A percentile compares a stretch with the other conserved stretches of the same genome.
phyloP scores from a whole-genome alignment of 768 basidiomycete species.

The Tylopilus balloui region DNA sequence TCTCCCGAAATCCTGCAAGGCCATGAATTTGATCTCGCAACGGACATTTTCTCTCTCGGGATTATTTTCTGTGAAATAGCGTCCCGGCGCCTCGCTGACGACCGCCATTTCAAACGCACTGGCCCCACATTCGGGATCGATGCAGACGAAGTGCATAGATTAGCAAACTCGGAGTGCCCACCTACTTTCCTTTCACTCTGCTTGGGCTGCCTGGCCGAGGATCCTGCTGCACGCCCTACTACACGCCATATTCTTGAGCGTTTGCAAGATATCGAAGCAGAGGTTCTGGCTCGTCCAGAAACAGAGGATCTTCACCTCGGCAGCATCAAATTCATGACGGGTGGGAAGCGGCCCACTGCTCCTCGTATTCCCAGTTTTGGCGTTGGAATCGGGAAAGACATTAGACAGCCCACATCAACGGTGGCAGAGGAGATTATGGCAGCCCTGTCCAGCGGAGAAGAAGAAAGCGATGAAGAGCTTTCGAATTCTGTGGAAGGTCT shows the following conservation, averaged over 20 bases:
- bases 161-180: conserved; percentile 75
- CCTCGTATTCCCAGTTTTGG: conserved; percentile 90
- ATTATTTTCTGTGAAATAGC: conserved; percentile 92
- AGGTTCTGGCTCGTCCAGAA: conserved; percentile 68
- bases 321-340: conserved; percentile 78
- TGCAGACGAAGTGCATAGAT: conserved; percentile 58
- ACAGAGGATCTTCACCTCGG: conserved; percentile 74
- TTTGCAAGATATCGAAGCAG: conserved; percentile 76
- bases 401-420: conserved; percentile 35
- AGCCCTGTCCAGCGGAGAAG: conserved; percentile 41
- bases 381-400: conserved; percentile 59
- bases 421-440: conserved; percentile 34
- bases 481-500: conserved; percentile 55
- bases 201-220: conserved; percentile 66
- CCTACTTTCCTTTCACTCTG: conserved; percentile 70
- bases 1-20: conserved; percentile 92
- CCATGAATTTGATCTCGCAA: conserved; percentile 87
- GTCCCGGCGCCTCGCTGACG: conserved; percentile 80
- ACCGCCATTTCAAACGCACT: conserved; percentile 67
- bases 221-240: conserved; percentile 67
- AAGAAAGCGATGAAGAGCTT: conserved; percentile 63
- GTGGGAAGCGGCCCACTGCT: conserved; percentile 52
- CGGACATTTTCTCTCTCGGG: conserved; percentile 92
- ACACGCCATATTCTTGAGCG: conserved; percentile 77
- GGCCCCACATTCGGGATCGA: conserved; percentile 82